These are phyloP conservation scores for Pseudopyricularia cyperi DNA, from an alignment of 2,329 filamentous ascomycete species.

Conservation along the genomic window DNA sequence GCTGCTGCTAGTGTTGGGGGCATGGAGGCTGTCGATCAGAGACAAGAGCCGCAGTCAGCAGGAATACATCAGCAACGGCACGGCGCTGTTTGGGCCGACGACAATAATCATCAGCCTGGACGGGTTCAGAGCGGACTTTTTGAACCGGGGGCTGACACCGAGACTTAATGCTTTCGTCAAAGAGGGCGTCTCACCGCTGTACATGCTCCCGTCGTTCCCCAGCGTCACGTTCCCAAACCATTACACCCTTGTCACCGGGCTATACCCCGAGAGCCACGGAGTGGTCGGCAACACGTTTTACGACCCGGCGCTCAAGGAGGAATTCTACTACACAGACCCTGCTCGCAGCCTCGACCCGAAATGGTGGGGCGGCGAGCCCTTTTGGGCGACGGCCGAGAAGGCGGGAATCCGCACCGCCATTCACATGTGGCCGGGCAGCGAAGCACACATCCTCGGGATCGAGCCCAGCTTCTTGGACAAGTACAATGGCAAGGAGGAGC, in stretches of 20 bases:
- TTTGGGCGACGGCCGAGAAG: conserved; percentile 87
- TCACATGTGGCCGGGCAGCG: conserved; percentile 98
- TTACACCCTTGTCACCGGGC: conserved; percentile 80
- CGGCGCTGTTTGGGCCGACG: conserved; percentile 76
- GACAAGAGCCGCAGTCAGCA: conserved; percentile 13
- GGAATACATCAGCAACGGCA: conserved; percentile 59
- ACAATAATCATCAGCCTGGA: conserved; percentile 91
- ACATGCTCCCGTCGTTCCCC: conserved; percentile 90
- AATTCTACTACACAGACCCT: conserved; percentile 82
- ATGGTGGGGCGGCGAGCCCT: conserved; percentile 91
- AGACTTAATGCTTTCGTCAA: conserved; percentile 65
- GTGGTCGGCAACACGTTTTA: conserved; percentile 92
- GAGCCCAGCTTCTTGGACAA: conserved; percentile 74
- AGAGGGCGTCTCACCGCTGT: conserved; percentile 76
- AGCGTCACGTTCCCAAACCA: conserved; percentile 96
- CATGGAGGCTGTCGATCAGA: conserved; percentile 44
- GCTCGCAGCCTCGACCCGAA: conserved; percentile 64
- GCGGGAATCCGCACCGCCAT: conserved; percentile 69
- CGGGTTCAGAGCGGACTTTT: conserved; percentile 89
- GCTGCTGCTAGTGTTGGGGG: conserved; percentile 40
- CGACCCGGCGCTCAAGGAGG: conserved; percentile 62
- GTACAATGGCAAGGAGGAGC: conserved; percentile 64
- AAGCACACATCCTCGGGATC: conserved; percentile 65
- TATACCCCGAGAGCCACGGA: conserved; percentile 87
- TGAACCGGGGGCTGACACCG: conserved; percentile 73